Evolutionary conservation across 208 protist species (phyloP).

Genomic region (Acanthamoeba triangularis): DNA sequence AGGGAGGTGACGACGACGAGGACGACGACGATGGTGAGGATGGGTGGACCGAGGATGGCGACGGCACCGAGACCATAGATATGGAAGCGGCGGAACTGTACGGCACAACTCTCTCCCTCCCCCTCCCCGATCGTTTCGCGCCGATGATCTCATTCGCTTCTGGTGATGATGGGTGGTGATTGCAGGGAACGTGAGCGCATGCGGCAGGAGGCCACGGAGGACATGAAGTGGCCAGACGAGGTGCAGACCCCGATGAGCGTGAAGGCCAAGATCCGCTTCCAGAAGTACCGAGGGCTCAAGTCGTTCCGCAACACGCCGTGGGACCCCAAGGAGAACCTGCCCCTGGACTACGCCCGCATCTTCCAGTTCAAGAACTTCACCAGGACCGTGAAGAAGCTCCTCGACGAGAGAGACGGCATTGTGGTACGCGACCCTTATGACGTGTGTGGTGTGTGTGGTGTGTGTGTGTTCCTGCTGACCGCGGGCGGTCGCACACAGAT

Average conservation of each 20-base stretch:
- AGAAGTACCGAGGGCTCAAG: constrained; percentile 91
- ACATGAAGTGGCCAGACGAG: constrained; percentile 93
- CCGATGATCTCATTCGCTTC: neutral
- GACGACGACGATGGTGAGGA: constrained; percentile 78
- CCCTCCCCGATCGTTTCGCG: neutral
- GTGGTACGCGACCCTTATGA: neutral
- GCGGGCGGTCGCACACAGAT: neutral
- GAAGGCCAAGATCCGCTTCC: constrained; percentile 88
- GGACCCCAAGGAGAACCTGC: constrained; percentile 93
- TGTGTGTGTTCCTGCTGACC: neutral
- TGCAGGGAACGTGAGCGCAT: constrained; percentile 78
- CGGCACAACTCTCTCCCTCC: neutral
- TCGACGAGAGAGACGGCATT: constrained; percentile 71
- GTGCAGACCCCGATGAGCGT: constrained; percentile 90
- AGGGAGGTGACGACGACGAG: neutral
- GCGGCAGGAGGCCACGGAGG: constrained; percentile 83
- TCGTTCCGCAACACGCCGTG: constrained; percentile 90
- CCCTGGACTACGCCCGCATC: constrained; percentile 92
- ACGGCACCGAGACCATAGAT: constrained; percentile 68
- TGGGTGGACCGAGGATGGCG: constrained; percentile 38
- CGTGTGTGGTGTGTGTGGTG: neutral
- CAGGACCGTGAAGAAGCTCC: constrained; percentile 81
- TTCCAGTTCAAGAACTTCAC: constrained; percentile 92
- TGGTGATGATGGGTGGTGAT: neutral
- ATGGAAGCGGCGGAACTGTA: constrained; percentile 76